Conservation (phyloP, 352 stramenopile species). For the Phytophthora europaea region DNA sequence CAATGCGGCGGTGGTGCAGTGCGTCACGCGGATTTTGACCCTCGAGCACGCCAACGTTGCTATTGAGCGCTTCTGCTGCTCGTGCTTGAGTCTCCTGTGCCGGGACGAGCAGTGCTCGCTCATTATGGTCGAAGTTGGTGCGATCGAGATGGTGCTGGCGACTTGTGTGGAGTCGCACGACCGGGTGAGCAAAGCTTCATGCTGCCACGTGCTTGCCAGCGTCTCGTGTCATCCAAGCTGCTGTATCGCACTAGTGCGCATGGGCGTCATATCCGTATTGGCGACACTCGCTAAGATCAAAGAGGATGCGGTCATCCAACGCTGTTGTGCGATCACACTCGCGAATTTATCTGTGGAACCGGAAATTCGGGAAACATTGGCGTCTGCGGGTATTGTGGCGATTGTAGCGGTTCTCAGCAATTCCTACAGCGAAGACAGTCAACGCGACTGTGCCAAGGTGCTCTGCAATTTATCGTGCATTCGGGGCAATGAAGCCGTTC, state of each 20-base stretch:
- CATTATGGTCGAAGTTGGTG: constrained; percentile 60
- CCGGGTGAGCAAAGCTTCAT: constrained; percentile 73
- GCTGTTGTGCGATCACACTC: constrained; percentile 77
- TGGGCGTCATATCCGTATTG: constrained; percentile 65
- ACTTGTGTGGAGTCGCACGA: constrained; percentile 74
- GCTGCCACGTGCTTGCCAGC: constrained; percentile 80
- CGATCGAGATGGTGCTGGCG: constrained; percentile 63
- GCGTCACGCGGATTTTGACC: constrained; percentile 60
- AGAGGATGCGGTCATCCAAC: constrained; percentile 57
- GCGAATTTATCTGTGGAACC: constrained; percentile 71
- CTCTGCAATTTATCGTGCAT: constrained; percentile 81
- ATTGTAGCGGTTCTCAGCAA: constrained; percentile 76
- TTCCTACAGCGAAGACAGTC: constrained; percentile 86
- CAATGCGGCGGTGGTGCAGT: constrained; percentile 62
- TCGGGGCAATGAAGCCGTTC: constrained; percentile 48
- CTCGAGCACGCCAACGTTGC: constrained; percentile 61
- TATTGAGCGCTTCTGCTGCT: constrained; percentile 79
- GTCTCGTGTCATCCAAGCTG: constrained; percentile 78
- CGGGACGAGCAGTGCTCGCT: constrained; percentile 71
- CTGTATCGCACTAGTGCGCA: constrained; percentile 57
- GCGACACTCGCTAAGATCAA: constrained; percentile 67
- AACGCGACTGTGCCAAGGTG: constrained; percentile 78
- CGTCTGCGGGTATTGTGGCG: constrained; percentile 55
- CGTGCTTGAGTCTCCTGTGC: constrained; percentile 77
- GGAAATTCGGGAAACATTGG: constrained; percentile 57